phyloP scores from a whole-genome alignment of 345 rosid genomes.

The Salix purpurea region DNA sequence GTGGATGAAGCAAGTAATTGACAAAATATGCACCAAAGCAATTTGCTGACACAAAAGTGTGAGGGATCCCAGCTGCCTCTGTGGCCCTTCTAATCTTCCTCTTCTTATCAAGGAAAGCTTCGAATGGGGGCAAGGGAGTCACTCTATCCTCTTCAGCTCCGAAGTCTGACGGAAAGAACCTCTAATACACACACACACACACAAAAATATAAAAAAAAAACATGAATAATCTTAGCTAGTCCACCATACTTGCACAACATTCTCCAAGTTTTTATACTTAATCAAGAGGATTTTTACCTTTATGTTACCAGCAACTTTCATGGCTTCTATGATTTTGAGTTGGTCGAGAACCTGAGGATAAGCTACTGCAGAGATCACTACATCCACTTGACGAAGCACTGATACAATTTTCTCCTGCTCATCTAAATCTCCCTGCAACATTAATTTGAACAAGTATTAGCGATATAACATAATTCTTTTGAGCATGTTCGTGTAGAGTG shows the following conservation, averaged over 20 bases:
- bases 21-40: conserved; percentile 37
- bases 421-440: not conserved
- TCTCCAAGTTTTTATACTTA: no score
- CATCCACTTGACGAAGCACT: conserved; percentile 26
- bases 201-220: no score
- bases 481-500: no score
- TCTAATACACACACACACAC: conserved; percentile 5
- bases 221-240: not conserved
- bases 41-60: conserved; percentile 35
- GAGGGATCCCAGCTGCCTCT: conserved; percentile 41
- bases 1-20: conserved; percentile 27
- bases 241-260: not conserved
- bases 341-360: conserved; percentile 33
- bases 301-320: conserved; percentile 44
- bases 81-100: conserved; percentile 35
- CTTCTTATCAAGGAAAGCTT: conserved; percentile 30
- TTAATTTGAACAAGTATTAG: no score
- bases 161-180: conserved; percentile 49
- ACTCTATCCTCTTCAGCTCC: conserved; percentile 40
- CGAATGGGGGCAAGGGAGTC: conserved; percentile 37
- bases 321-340: conserved; percentile 39
- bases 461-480: no score
- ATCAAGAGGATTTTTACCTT: conserved; percentile 18
- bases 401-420: conserved; percentile 41
- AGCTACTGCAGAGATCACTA: conserved; percentile 38